Evolutionary conservation across 768 basidiomycete species (phyloP), one percentile per base, ranked within the genome.

Genomic region (Myochromella boudieri): DNA sequence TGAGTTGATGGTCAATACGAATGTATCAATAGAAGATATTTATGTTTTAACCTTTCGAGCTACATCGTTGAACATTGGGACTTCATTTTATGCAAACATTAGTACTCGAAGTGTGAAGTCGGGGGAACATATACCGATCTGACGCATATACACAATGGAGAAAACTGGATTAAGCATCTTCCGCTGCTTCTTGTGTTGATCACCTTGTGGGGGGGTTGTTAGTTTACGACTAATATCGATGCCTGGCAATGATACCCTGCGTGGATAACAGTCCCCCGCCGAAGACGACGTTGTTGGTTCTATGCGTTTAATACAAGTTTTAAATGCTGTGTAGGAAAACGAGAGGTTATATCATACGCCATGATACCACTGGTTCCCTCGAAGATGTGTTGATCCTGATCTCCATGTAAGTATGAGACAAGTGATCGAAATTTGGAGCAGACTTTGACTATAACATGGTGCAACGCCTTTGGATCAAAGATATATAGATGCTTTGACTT

Each of bases 361-460:
- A 65, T 46, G 27, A 65, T 60, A 2, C 38, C 28, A 3, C 42
- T 37, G 4, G 65, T 42, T 29, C 61, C 64, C 42, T 73, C 70
- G 44, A 58, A 71, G 15, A 58, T 43, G 32, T 64, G 28, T 40
- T 68, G 65, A 34, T 74, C 70, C 57, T 69, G 41, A 4, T 14
- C 29, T 0, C 1, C 3, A 4, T 27, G 21, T 44, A 10, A 38
- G 29, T 15, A 6, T 4, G 20, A 12, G 15, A 15, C 33, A 12
- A 17, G 11, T 6, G 5, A n/a, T 22, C 8, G 14, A 21, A 22
- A 37, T 4, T 21, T n/a, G 4, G 17, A 1, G 4, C 46, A 9
- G 7, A 53, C 57, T 53, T 71, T 72, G 36, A 69, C 48, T 22
- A 69, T 28, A 36, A 71, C 62, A 18, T 65, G 63, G 15, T 71